Base-by-base conservation (phyloP, 805 yeast species). In the Saturnispora gosingensis region DNA sequence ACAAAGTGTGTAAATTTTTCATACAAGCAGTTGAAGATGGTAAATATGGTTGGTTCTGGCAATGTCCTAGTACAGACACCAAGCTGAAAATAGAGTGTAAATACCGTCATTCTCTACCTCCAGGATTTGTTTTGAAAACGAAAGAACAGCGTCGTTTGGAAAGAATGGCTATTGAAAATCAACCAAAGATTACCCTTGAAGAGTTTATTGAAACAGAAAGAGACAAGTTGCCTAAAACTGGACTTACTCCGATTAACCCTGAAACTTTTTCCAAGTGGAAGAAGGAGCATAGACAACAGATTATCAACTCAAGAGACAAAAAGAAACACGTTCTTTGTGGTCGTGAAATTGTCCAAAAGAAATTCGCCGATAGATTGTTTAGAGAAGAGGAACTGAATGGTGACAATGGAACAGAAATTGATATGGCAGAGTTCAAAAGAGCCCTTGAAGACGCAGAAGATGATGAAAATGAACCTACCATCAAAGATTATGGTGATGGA, bases 41-140 rank as follows among this genome's bases (percentile, higher is more conserved):
- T 53, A 91, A 91, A 66, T 93, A 93, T 66, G 99, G 99, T 64
- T 93, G 99, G 99, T 90, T 93, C 70, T 93, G 99, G 99, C 76
- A 78, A 20, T 93, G 99, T 73, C 99, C 99, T 27, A 88, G 88
- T 60, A 90, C 91, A 40, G 97, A 96, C 58, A 81, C 85, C 55
- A 65, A 65, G 49, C 53, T 42, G 38, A 60, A 59, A 28, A 57
- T 53, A 25, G 84, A 80, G 54, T 93, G 99, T 79, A 91, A 84
- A 74, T 93, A 93, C 73, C 83, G 80, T 69, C 99, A 93, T 69
- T 85, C 97, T 8, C 75, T 93, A 63, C 99, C 99, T 40, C 90
- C 95, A 45, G 99, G 99, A 1, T 95, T 89, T 69, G 95, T 88
- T 53, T 78, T 93, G 71, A 93, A 93, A 76, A 95, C 99, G 36